Evolutionary conservation across 306 rosid genomes (phyloP).

Genomic region (Albizia julibrissin): DNA sequence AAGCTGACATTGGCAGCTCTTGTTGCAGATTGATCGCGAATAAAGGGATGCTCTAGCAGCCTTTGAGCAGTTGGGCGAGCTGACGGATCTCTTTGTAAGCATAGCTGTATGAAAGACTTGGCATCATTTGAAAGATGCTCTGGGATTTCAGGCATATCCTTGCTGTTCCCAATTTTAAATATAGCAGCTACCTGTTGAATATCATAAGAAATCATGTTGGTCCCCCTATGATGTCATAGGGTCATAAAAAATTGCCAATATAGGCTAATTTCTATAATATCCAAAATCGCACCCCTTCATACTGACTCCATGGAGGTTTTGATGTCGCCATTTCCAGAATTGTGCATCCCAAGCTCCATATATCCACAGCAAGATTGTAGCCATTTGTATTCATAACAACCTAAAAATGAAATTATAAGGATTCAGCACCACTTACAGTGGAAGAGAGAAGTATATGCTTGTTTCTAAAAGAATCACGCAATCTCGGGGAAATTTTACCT

Average conservation of each 20-base stretch:
- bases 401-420: constrained; percentile 55
- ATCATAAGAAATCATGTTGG: constrained; percentile 35
- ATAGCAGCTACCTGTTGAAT: constrained; percentile 92
- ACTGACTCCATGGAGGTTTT: constrained; percentile 97
- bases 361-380: constrained; percentile 86
- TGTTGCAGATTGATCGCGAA: constrained; percentile 75
- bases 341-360: constrained; percentile 99
- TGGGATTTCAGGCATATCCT: constrained; percentile 92
- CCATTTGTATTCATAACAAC: constrained; percentile 95
- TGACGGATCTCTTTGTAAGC: constrained; percentile 83
- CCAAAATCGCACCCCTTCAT: constrained; percentile 85
- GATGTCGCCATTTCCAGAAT: constrained; percentile 96
- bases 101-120: constrained; percentile 66
- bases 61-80: constrained; percentile 78
- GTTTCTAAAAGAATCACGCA: not conserved
- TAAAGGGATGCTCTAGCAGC: constrained; percentile 78
- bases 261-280: constrained; percentile 33
- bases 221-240: constrained; percentile 27
- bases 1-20: constrained; percentile 62
- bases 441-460: constrained; percentile 1
- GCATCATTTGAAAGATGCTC: constrained; percentile 90
- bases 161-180: constrained; percentile 97
- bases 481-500: constrained; percentile 50
- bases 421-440: constrained; percentile 1
- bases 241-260: not conserved